A percentile compares a stretch with the other conserved stretches of the same genome.
Evolutionary conservation across 306 rosid genomes (phyloP).

Genomic region (Citrullus colocynthis): DNA sequence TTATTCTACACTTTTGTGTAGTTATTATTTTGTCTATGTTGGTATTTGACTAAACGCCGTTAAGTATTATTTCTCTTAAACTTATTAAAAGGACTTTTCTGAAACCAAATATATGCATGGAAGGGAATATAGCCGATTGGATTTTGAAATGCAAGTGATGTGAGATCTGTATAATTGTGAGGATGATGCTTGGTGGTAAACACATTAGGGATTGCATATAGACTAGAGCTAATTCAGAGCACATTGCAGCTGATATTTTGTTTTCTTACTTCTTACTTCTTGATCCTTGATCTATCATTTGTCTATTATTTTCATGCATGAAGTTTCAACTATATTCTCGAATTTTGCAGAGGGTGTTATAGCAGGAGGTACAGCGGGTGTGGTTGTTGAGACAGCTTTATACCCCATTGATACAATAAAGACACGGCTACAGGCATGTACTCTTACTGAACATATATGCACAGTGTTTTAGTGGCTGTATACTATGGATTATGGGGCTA

Average conservation of each 20-base stretch:
- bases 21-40: not conserved
- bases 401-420: constrained; percentile 95
- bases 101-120: not conserved
- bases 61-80: not conserved
- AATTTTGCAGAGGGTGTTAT: constrained; percentile 78
- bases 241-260: not conserved
- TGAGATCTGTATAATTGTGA: not conserved
- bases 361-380: constrained; percentile 95
- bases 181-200: not conserved
- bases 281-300: not conserved
- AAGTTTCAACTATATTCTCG: constrained; percentile 8
- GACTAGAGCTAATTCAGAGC: not conserved
- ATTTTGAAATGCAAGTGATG: not conserved
- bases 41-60: not conserved
- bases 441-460: not conserved
- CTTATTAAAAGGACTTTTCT: not conserved
- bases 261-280: not conserved
- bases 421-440: constrained; percentile 90
- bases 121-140: not conserved
- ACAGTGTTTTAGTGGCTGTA: not conserved
- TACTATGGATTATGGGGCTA: not conserved
- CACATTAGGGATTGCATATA: not conserved
- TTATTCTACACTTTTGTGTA: not conserved
- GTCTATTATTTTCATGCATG: constrained; percentile 7
- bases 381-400: constrained; percentile 87